Evolutionary conservation across 2,329 filamentous ascomycete species (phyloP).

Genomic region (Fusarium sp.): DNA sequence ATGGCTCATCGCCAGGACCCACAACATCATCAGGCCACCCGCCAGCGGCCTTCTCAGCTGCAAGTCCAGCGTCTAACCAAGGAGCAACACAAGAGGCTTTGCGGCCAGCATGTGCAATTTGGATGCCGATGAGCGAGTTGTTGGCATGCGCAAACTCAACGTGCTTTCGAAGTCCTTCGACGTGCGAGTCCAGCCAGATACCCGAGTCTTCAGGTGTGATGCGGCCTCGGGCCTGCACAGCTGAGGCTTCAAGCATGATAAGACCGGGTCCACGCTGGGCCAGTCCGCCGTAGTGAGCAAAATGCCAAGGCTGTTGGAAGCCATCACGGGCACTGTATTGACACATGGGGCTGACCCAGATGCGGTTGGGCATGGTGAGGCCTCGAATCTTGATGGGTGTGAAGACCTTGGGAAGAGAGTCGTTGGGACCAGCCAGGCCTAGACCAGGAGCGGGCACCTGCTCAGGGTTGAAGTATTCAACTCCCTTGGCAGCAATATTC

Average conservation of each 20-base stretch:
- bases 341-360: slow-evolving; percentile 70
- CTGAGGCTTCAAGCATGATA: slow-evolving; percentile 74
- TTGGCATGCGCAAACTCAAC: slow-evolving; percentile 76
- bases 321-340: slow-evolving; percentile 54
- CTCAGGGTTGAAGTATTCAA: not conserved
- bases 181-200: slow-evolving; percentile 77
- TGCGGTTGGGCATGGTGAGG: slow-evolving; percentile 64
- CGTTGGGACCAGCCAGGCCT: not conserved
- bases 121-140: slow-evolving; percentile 72
- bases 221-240: slow-evolving; percentile 73
- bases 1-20: slow-evolving; percentile 61
- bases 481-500: not conserved
- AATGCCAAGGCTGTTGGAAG: slow-evolving; percentile 76
- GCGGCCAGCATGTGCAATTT: slow-evolving; percentile 75
- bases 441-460: not conserved
- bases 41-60: slow-evolving; percentile 60
- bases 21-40: slow-evolving; percentile 66
- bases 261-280: slow-evolving; percentile 74
- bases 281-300: slow-evolving; percentile 78
- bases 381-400: slow-evolving; percentile 65
- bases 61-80: slow-evolving; percentile 55
- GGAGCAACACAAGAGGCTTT: slow-evolving; percentile 64
- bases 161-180: slow-evolving; percentile 66
- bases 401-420: slow-evolving; percentile 53
- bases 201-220: slow-evolving; percentile 72